Conservation (phyloP, 2,329 filamentous ascomycete species). For the Claviceps fusiformis region DNA sequence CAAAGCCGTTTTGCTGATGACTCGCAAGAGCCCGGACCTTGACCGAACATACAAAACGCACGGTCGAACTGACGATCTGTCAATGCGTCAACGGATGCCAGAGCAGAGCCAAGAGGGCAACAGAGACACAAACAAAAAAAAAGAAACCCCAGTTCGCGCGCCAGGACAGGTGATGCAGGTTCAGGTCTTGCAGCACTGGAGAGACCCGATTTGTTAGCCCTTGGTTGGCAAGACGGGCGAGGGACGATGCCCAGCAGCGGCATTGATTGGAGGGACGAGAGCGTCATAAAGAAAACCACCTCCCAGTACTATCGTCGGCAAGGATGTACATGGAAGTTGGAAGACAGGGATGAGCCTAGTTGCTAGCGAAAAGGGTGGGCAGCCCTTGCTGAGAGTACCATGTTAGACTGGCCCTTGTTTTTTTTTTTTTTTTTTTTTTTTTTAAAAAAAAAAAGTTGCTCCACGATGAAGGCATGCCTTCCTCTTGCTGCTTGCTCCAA, state of each 20-base stretch:
- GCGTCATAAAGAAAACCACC: slow-evolving; percentile 7
- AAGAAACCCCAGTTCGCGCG: not conserved
- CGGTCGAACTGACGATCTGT: slow-evolving; percentile 1
- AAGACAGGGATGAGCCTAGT: not conserved
- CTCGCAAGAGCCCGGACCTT: slow-evolving; percentile 1
- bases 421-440: not conserved
- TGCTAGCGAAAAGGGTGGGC: not conserved
- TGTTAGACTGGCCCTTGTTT: not conserved
- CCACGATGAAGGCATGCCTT: not conserved
- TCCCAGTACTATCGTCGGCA: slow-evolving; percentile 6
- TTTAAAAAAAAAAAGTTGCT: too few relatives aligned
- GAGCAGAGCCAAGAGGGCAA: not conserved
- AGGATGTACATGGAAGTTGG: slow-evolving; percentile 3
- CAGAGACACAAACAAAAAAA: too few relatives aligned
- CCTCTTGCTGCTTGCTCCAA: not conserved
- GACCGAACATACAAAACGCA: slow-evolving; percentile 4
- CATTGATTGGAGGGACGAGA: slow-evolving; percentile 4
- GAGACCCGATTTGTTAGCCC: not conserved
- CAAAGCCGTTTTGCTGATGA: not conserved
- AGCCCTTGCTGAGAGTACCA: not conserved
- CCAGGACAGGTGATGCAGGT: not conserved
- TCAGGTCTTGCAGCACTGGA: not conserved
- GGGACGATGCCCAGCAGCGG: slow-evolving; percentile 5
- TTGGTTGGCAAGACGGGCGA: not conserved
- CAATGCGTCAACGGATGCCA: slow-evolving; percentile 1